Base-by-base conservation (phyloP, 2,329 filamentous ascomycete genomes). In the Akanthomyces muscarius region DNA sequence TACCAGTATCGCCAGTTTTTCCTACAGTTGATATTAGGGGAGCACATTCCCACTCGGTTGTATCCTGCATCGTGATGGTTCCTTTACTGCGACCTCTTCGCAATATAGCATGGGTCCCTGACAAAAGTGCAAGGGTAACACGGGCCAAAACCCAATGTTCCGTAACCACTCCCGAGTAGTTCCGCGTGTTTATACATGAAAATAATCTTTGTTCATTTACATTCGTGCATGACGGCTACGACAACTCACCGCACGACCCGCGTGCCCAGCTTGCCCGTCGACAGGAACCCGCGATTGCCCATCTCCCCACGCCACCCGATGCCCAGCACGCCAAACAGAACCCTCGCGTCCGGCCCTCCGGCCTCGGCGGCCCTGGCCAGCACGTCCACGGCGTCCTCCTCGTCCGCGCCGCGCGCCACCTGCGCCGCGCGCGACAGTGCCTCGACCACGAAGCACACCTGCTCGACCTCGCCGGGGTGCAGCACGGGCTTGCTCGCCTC, bases 271-370 rank as follows among this genome's bases (percentile, higher is more conserved):
- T 89, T 94, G 11, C 93, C 93, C 7, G 95, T 99, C 51, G 89
- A 92, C 72, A 99, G 79, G 69, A 87, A 93, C 0, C 95, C 95
- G 69, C 86, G 85, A 76, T 94, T 95, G 0, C 95, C 95, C 89
- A 97, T 93, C 65, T 90, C 86, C 44, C 90, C 89, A 66, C 91
- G 84, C 95, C 95, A 99, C 61, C 91, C 89, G 64, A 98, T 90
- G 50, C 88, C 89, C 68, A 98, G 76, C 66, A 95, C 87, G 5
- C 93, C 94, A 71, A 98, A 86, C 23, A 88, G 80, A 44, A 90
- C 78, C 66, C 85, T 78, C 56, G 83, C 83, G 65, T 89, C 87
- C 36, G 59, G 41, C 21, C 50, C 57, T 3, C 25, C 55, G 4
- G 68, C 67, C 62, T 69, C 82, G 36, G 85, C 77, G 48, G 66